phyloP scores from a whole-genome alignment of 129 eudicot species.

The Chrysanthemum lavandulifolium region DNA sequence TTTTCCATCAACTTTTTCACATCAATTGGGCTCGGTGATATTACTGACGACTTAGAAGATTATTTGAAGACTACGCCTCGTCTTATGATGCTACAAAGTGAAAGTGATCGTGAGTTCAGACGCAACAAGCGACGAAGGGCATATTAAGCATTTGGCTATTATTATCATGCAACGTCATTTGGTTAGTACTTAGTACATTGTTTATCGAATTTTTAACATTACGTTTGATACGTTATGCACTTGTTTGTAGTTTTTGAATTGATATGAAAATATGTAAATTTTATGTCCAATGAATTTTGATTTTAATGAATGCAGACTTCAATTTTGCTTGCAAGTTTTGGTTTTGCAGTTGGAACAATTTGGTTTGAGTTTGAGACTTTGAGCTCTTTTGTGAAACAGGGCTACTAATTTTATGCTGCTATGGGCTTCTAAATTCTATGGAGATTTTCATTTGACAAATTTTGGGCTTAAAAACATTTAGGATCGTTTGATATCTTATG shows the following conservation, averaged over 20 bases:
- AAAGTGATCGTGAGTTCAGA: constrained; percentile 42
- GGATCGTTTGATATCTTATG: too few relatives aligned
- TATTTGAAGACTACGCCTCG: constrained; percentile 93
- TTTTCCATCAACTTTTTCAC: constrained; percentile 92
- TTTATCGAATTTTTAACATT: neutral
- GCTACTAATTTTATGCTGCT: too few relatives aligned
- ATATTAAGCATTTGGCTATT: too few relatives aligned
- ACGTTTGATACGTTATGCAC: neutral
- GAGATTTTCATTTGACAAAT: too few relatives aligned
- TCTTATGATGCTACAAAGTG: constrained; percentile 79
- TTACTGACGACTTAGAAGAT: constrained; percentile 84
- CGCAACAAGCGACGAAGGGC: constrained; percentile 41
- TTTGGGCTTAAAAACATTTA: too few relatives aligned
- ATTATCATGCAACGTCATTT: too few relatives aligned
- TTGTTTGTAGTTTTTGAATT: neutral
- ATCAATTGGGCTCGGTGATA: constrained; percentile 93
- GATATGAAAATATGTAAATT: neutral
- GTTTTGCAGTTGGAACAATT: neutral
- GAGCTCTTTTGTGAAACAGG: neutral
- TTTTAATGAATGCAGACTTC: neutral
- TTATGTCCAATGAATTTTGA: neutral
- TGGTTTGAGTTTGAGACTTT: neutral
- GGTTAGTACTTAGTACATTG: neutral
- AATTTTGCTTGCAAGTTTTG: neutral
- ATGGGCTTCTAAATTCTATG: too few relatives aligned